phyloP scores from a whole-genome alignment of 1,284 basidiomycete species.

The Marasmius fiardii region DNA sequence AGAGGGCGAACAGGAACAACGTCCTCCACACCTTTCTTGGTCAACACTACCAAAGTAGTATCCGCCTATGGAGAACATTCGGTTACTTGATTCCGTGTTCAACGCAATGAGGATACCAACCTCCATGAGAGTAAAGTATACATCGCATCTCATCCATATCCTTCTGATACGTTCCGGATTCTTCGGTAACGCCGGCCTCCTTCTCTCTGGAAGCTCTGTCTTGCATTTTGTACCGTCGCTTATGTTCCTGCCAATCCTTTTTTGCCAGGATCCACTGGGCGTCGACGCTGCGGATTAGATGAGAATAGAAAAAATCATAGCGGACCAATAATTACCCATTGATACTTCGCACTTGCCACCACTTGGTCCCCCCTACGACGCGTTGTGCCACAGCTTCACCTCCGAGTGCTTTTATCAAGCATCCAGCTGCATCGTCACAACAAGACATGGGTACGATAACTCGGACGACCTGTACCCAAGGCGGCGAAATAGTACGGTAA shows the following conservation, averaged over 20 bases:
- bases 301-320: neutral
- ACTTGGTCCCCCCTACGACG: slow-evolving; percentile 87
- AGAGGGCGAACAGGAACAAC: neutral
- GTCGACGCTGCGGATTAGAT: slow-evolving; percentile 53
- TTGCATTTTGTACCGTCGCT: slow-evolving; percentile 48
- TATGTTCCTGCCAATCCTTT: slow-evolving; percentile 68
- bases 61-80: slow-evolving; percentile 44
- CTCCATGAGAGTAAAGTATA: slow-evolving; percentile 84
- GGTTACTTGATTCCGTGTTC: neutral
- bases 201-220: slow-evolving; percentile 30
- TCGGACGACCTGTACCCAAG: slow-evolving; percentile 82
- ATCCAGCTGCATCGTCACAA: slow-evolving; percentile 76
- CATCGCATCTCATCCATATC: slow-evolving; percentile 87
- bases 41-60: slow-evolving; percentile 83
- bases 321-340: slow-evolving; percentile 49
- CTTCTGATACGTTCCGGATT: slow-evolving; percentile 43
- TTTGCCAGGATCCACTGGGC: slow-evolving; percentile 88
- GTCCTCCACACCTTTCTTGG: slow-evolving; percentile 56
- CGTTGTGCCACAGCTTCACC: slow-evolving; percentile 74
- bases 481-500: slow-evolving; percentile 82
- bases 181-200: slow-evolving; percentile 22
- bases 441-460: slow-evolving; percentile 71
- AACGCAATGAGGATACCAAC: slow-evolving; percentile 29
- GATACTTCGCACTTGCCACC: slow-evolving; percentile 93
- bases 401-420: slow-evolving; percentile 81